Percentiles rank a stretch among this genome's conserved stretches.
Conservation (phyloP, 2,329 filamentous ascomycete species). For the Epichloe typhina region DNA sequence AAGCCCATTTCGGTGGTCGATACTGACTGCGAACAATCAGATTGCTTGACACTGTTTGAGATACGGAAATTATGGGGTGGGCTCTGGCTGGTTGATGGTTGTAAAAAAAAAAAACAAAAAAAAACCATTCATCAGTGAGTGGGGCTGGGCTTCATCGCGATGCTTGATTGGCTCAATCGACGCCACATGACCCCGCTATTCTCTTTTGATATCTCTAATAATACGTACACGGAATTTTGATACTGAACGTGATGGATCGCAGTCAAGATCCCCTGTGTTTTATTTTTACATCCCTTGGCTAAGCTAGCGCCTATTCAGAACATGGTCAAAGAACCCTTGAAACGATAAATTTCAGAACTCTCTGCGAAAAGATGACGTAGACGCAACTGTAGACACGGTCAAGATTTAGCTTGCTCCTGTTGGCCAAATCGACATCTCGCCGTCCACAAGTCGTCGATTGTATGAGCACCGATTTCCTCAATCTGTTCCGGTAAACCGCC, state of each 20-base stretch:
- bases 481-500: neutral
- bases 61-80: neutral
- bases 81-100: neutral
- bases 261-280: neutral
- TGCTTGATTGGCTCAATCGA: neutral
- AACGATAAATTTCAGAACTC: neutral
- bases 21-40: neutral
- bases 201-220: too few relatives aligned
- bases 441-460: neutral
- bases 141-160: neutral
- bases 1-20: constrained; percentile 20
- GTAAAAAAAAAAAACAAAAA: neutral
- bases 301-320: neutral
- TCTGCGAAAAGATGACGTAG: neutral
- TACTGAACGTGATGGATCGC: too few relatives aligned
- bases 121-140: neutral
- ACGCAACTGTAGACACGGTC: neutral
- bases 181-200: neutral
- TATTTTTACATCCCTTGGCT: neutral
- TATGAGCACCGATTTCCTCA: neutral
- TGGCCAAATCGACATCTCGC: neutral
- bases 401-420: neutral
- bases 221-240: too few relatives aligned
- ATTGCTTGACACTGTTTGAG: neutral
- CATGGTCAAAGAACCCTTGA: neutral